These are phyloP conservation scores for Solanum etuberosum DNA, from an alignment of 257 asterid species.

Conservation along the genomic window DNA sequence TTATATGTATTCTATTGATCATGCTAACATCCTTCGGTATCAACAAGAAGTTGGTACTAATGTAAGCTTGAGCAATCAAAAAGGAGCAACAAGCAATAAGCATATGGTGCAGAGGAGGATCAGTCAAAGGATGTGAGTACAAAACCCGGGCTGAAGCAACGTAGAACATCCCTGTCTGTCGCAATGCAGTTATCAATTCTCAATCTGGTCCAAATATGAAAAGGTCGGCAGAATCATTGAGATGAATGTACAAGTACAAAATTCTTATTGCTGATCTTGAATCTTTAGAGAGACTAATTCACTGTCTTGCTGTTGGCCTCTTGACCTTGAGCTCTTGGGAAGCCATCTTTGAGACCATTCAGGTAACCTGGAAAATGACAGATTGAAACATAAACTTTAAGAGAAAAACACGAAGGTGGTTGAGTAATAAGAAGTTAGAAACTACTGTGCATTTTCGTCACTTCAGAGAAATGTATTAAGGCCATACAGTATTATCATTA, in stretches of 20 bases:
- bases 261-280: conserved; percentile 30
- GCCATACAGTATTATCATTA: neutral
- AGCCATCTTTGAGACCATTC: conserved; percentile 67
- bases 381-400: neutral
- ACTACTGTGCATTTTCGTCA: neutral
- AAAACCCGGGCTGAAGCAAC: neutral
- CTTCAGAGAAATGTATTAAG: neutral
- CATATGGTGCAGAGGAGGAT: neutral
- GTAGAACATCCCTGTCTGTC: neutral
- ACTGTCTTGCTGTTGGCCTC: conserved; percentile 73
- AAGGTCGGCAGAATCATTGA: neutral
- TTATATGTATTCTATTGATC: neutral
- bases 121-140: neutral
- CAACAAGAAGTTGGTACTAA: neutral
- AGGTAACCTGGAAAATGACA: conserved; percentile 57
- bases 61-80: neutral
- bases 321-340: conserved; percentile 57
- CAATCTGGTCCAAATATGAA: neutral
- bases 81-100: neutral
- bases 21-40: neutral
- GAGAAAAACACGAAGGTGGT: neutral
- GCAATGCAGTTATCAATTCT: neutral
- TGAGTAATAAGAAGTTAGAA: neutral
- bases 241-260: neutral
- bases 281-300: conserved; percentile 55